These are phyloP conservation scores for Coriaria nepalensis DNA, from an alignment of 306 rosid species.

Conservation along the genomic window DNA sequence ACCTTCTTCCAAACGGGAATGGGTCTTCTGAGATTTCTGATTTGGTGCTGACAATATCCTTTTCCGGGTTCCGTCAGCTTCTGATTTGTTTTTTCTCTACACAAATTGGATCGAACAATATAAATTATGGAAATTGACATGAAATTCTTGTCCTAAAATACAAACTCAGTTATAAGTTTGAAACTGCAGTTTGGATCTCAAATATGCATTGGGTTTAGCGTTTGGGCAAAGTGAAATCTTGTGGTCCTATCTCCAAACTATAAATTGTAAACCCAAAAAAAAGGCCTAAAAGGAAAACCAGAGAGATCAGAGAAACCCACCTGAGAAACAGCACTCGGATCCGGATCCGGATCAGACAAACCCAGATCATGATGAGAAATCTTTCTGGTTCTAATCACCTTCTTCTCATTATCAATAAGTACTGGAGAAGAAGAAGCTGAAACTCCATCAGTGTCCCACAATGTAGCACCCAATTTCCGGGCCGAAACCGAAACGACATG, in stretches of 20 bases:
- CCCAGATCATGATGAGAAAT: conserved; percentile 18
- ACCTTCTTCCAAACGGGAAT: conserved; percentile 26
- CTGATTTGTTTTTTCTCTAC: conserved; percentile 19
- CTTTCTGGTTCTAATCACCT: conserved; percentile 16
- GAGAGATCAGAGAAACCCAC: conserved; percentile 24
- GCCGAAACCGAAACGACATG: conserved; percentile 50
- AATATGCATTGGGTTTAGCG: too few species aligned
- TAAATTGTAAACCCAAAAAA: background rate
- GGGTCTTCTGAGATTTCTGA: conserved; percentile 22
- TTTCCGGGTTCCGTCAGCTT: conserved; percentile 31
- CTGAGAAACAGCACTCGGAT: conserved; percentile 31
- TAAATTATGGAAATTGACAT: background rate
- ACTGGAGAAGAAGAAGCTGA: too few species aligned
- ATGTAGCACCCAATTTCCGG: conserved; percentile 61
- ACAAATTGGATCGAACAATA: background rate
- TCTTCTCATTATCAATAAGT: too few species aligned
- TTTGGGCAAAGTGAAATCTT: too few species aligned
- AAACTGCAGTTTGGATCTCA: too few species aligned
- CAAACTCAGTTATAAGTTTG: too few species aligned
- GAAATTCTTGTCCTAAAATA: too few species aligned
- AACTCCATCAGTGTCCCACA: conserved; percentile 62
- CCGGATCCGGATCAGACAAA: conserved; percentile 49
- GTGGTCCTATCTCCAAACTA: too few species aligned
- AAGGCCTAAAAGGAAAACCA: background rate
- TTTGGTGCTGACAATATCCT: conserved; percentile 41